Evolutionary conservation across 768 basidiomycete species (phyloP).

Genomic region (Termitomyces sp.): DNA sequence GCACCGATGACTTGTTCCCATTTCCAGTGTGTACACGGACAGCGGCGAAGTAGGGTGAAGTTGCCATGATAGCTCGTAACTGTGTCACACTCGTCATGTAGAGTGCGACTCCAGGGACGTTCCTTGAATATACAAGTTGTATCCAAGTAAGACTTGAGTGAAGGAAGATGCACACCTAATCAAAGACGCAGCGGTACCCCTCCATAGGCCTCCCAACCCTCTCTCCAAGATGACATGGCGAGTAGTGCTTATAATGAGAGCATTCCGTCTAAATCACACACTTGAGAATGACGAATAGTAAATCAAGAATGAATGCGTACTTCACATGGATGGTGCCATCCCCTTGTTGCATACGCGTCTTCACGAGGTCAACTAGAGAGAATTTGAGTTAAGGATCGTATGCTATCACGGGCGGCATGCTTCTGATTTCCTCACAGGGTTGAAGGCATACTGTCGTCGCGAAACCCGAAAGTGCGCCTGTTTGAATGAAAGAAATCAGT

Average conservation of each 20-base stretch:
- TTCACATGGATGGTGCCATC: conserved; percentile 39
- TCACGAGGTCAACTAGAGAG: conserved; percentile 74
- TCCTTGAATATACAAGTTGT: conserved; percentile 38
- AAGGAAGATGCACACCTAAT: conserved; percentile 43
- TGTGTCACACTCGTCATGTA: conserved; percentile 88
- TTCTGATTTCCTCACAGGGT: conserved; percentile 48
- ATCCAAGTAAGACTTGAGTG: neutral
- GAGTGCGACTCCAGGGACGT: conserved; percentile 88
- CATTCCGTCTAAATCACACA: conserved; percentile 24
- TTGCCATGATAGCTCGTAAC: conserved; percentile 72
- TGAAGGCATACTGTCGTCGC: conserved; percentile 71
- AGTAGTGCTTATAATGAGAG: conserved; percentile 44
- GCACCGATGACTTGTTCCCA: conserved; percentile 38
- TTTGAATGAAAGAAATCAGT: neutral
- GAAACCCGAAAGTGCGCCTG: conserved; percentile 78
- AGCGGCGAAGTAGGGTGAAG: conserved; percentile 60
- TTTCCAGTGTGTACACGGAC: conserved; percentile 20
- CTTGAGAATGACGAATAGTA: neutral
- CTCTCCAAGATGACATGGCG: conserved; percentile 55
- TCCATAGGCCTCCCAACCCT: conserved; percentile 77
- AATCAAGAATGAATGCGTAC: conserved; percentile 22
- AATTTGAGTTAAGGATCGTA: neutral
- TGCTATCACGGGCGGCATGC: neutral
- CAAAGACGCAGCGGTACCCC: conserved; percentile 81
- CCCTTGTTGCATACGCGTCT: conserved; percentile 88